Conservation (phyloP, 2,329 filamentous ascomycete genomes). For the Monosporascus sp. region DNA sequence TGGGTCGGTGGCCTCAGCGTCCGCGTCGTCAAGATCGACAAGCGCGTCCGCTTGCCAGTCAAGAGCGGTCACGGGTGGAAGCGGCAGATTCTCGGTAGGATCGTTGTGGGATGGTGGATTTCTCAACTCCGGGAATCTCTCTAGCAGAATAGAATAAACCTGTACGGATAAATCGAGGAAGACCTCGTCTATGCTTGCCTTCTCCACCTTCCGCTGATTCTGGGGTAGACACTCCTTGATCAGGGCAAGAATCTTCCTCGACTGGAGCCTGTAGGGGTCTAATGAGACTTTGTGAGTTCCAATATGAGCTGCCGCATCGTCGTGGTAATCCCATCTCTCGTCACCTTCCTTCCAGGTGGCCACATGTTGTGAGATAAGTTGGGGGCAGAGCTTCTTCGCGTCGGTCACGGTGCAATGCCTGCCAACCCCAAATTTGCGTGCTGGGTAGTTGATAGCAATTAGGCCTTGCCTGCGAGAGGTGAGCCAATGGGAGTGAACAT, state of each 20-base stretch:
- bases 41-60: slow-evolving; percentile 83
- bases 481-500: slow-evolving; percentile 4
- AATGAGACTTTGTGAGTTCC: slow-evolving; percentile 88
- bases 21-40: slow-evolving; percentile 66
- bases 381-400: slow-evolving; percentile 80
- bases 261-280: slow-evolving; percentile 85
- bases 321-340: slow-evolving; percentile 83
- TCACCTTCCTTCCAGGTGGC: slow-evolving; percentile 93
- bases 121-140: slow-evolving; percentile 69
- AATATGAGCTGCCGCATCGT: slow-evolving; percentile 74
- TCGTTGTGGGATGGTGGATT: slow-evolving; percentile 69
- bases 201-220: slow-evolving; percentile 71
- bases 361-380: slow-evolving; percentile 83
- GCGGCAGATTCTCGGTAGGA: slow-evolving; percentile 63
- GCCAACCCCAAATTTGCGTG: slow-evolving; percentile 72
- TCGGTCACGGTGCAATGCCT: slow-evolving; percentile 75
- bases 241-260: slow-evolving; percentile 70
- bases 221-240: slow-evolving; percentile 70
- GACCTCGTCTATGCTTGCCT: slow-evolving; percentile 92
- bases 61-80: slow-evolving; percentile 62
- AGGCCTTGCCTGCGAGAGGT: slow-evolving; percentile 64
- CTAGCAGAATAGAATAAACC: slow-evolving; percentile 68
- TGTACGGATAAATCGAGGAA: slow-evolving; percentile 89
- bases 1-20: slow-evolving; percentile 72
- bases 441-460: slow-evolving; percentile 95